Percentiles rank a stretch among this genome's conserved stretches.
phyloP scores from a whole-genome alignment of 495 filamentous ascomycete species.

The Bacidia gigantensis region DNA sequence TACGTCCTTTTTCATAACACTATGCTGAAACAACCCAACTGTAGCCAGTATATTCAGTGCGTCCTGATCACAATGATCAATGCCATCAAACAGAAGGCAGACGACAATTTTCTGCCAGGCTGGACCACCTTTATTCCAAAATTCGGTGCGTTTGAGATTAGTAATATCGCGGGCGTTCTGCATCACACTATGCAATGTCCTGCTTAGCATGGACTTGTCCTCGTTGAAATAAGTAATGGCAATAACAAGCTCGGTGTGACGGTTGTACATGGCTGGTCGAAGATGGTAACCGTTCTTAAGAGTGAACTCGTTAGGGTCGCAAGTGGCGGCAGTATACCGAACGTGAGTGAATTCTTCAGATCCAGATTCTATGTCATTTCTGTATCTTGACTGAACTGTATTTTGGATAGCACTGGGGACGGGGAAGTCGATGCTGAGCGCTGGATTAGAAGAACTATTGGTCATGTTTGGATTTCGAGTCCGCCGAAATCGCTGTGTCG shows the following conservation, averaged over 20 bases:
- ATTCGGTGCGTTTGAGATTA: slow-evolving; percentile 91
- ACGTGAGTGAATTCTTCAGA: slow-evolving; percentile 96
- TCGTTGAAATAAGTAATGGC: slow-evolving; percentile 99
- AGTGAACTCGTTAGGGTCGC: slow-evolving; percentile 94
- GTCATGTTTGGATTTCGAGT: too few species aligned
- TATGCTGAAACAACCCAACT: slow-evolving; percentile 88
- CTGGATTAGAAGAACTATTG: too few species aligned
- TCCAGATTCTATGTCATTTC: slow-evolving; percentile 72
- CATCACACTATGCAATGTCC: slow-evolving; percentile 93
- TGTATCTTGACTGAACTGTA: slow-evolving; percentile 82
- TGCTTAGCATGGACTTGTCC: slow-evolving; percentile 79
- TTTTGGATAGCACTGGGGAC: slow-evolving; percentile 96
- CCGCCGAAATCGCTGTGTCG: too few species aligned
- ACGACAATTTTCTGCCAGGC: slow-evolving; percentile 99
- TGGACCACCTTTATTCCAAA: slow-evolving; percentile 96
- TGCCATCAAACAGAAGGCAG: slow-evolving; percentile 87
- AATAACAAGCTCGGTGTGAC: slow-evolving; percentile 88
- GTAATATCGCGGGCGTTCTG: slow-evolving; percentile 95
- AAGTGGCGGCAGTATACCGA: slow-evolving; percentile 95
- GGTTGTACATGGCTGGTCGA: slow-evolving; percentile 96
- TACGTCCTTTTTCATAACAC: slow-evolving; percentile 94
- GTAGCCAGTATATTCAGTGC: slow-evolving; percentile 84
- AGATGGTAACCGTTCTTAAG: slow-evolving; percentile 97
- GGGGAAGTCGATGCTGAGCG: too few species aligned
- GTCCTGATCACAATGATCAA: slow-evolving; percentile 91